phyloP scores from a whole-genome alignment of 2,329 filamentous ascomycete genomes.

The Fusarium ramigenum region DNA sequence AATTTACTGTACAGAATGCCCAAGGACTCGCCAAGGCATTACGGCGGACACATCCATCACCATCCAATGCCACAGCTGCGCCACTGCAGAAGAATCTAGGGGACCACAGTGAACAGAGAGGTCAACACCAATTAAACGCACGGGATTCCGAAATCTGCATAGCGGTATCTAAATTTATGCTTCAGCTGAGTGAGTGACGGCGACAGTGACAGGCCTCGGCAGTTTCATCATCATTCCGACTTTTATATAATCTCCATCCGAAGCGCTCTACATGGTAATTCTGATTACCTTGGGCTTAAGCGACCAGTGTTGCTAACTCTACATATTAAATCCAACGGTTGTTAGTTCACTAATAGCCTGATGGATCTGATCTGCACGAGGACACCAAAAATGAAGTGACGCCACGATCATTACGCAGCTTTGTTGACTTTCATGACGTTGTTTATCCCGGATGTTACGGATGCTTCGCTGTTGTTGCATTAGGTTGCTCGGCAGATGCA shows the following conservation, averaged over 20 bases:
- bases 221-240: not conserved
- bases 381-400: not conserved
- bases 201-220: slow-evolving; percentile 1
- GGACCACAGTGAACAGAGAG: slow-evolving; percentile 2
- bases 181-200: slow-evolving; percentile 14
- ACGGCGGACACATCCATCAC: not conserved
- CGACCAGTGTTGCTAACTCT: not conserved
- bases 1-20: not conserved
- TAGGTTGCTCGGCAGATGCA: not conserved
- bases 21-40: slow-evolving; percentile 1
- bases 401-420: slow-evolving; percentile 13
- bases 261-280: not conserved
- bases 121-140: slow-evolving; percentile 18
- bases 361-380: not conserved
- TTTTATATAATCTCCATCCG: not conserved
- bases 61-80: slow-evolving; percentile 28
- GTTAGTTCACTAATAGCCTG: too few relatives aligned
- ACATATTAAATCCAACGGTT: not conserved
- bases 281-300: not conserved
- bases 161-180: slow-evolving; percentile 7
- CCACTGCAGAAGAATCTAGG: slow-evolving; percentile 18
- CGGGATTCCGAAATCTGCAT: not conserved
- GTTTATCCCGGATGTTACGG: slow-evolving; percentile 10
- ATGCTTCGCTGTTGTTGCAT: slow-evolving; percentile 7
- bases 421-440: slow-evolving; percentile 17